phyloP scores from a whole-genome alignment of 106 monocot species.

The Cymbidium sinense region DNA sequence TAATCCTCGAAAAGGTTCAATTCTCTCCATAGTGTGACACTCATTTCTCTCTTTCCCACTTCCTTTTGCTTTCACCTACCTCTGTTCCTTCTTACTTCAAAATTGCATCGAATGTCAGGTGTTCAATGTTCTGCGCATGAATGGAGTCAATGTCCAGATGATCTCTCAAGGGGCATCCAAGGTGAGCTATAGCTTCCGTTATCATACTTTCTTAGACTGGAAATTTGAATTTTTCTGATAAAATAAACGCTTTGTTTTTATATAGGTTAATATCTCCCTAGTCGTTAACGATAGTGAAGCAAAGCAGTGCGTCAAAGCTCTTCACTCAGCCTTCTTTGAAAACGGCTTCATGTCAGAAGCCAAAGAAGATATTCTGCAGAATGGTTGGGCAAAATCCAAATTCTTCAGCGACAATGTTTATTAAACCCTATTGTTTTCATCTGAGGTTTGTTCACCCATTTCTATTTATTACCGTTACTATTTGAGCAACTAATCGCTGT shows the following conservation, averaged over 20 bases:
- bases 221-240: not conserved
- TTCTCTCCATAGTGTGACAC: not conserved
- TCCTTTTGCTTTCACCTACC: not conserved
- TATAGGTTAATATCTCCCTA: slow-evolving; percentile 88
- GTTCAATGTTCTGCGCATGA: slow-evolving; percentile 62
- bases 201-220: not conserved
- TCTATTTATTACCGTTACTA: not conserved
- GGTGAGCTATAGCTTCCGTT: slow-evolving; percentile 17
- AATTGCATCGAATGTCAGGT: slow-evolving; percentile 26
- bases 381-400: not conserved
- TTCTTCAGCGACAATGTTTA: not conserved
- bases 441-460: not conserved
- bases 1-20: slow-evolving; percentile 76
- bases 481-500: not conserved
- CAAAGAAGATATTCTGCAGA: not conserved
- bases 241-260: not conserved
- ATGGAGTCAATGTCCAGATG: slow-evolving; percentile 92
- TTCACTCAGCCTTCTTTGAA: slow-evolving; percentile 81
- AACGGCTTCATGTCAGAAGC: slow-evolving; percentile 40
- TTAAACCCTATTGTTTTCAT: not conserved
- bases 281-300: slow-evolving; percentile 86
- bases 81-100: not conserved
- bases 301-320: slow-evolving; percentile 63
- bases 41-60: not conserved
- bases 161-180: slow-evolving; percentile 99